These are phyloP conservation scores for Tetrapisispora nanseiensis DNA, from an alignment of 805 yeast species.

Conservation along the genomic window DNA sequence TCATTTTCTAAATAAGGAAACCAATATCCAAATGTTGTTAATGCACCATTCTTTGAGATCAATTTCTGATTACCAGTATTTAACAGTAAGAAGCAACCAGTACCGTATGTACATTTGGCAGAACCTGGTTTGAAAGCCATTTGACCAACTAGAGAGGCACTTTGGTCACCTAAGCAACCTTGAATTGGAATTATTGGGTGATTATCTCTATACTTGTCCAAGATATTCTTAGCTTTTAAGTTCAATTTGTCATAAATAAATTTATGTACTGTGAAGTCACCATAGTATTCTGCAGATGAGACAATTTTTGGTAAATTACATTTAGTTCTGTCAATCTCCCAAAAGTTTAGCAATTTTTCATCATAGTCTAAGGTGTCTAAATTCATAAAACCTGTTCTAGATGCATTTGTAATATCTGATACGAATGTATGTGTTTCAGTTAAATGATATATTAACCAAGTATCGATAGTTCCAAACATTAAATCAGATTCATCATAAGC, in stretches of 20 bases:
- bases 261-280: constrained; percentile 52
- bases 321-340: constrained; percentile 64
- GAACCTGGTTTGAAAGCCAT: constrained; percentile 73
- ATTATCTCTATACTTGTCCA: constrained; percentile 31
- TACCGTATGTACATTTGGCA: constrained; percentile 93
- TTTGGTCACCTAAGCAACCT: constrained; percentile 91
- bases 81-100: constrained; percentile 85
- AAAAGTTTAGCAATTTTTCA: constrained; percentile 60
- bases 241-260: background rate
- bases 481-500: constrained; percentile 69
- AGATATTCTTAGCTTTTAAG: constrained; percentile 32
- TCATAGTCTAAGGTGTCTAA: constrained; percentile 69
- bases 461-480: constrained; percentile 89
- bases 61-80: constrained; percentile 73
- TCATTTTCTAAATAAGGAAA: constrained; percentile 49
- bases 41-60: constrained; percentile 67
- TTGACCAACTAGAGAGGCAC: constrained; percentile 89
- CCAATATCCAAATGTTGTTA: constrained; percentile 88
- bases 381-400: constrained; percentile 85
- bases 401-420: constrained; percentile 86
- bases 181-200: constrained; percentile 58
- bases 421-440: constrained; percentile 61
- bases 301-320: constrained; percentile 66
- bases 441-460: constrained; percentile 84
- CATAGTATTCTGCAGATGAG: constrained; percentile 71